A percentile compares a stretch with the other conserved stretches of the same genome.
phyloP scores from a whole-genome alignment of 2,329 filamentous ascomycete genomes.

The Daldinia eschscholtzii region DNA sequence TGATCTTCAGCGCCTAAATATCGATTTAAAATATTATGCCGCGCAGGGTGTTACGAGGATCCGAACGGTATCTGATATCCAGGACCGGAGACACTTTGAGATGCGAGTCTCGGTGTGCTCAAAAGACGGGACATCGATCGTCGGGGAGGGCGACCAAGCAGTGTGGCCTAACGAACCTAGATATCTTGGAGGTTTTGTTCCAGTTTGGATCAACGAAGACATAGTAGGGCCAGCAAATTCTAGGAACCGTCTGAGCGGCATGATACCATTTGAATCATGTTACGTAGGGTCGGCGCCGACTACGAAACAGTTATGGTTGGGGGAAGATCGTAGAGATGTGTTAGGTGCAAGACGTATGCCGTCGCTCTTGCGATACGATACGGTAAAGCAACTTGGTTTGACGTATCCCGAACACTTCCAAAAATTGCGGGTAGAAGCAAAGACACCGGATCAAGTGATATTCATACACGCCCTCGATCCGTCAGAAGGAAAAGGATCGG shows the following conservation, averaged over 20 bases:
- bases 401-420: constrained; percentile 46
- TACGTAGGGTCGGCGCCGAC: constrained; percentile 59
- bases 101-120: constrained; percentile 53
- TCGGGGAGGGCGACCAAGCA: constrained; percentile 47
- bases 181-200: constrained; percentile 47
- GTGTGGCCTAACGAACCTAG: constrained; percentile 47
- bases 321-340: constrained; percentile 59
- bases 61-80: constrained; percentile 40
- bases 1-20: constrained; percentile 55
- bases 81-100: constrained; percentile 52
- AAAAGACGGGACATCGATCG: constrained; percentile 43
- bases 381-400: constrained; percentile 33
- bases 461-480: constrained; percentile 43
- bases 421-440: constrained; percentile 32
- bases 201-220: constrained; percentile 47
- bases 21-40: constrained; percentile 53
- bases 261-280: constrained; percentile 58
- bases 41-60: constrained; percentile 52
- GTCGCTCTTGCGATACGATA: constrained; percentile 51
- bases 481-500: neutral
- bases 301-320: constrained; percentile 55
- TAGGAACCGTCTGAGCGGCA: constrained; percentile 55
- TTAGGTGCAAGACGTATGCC: constrained; percentile 58
- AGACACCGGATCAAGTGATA: constrained; percentile 49
- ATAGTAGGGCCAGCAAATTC: constrained; percentile 12